Evolutionary conservation across 169 alveolate species (phyloP), one percentile per base, ranked within the genome.

Genomic region (Eimeria necatrix): DNA sequence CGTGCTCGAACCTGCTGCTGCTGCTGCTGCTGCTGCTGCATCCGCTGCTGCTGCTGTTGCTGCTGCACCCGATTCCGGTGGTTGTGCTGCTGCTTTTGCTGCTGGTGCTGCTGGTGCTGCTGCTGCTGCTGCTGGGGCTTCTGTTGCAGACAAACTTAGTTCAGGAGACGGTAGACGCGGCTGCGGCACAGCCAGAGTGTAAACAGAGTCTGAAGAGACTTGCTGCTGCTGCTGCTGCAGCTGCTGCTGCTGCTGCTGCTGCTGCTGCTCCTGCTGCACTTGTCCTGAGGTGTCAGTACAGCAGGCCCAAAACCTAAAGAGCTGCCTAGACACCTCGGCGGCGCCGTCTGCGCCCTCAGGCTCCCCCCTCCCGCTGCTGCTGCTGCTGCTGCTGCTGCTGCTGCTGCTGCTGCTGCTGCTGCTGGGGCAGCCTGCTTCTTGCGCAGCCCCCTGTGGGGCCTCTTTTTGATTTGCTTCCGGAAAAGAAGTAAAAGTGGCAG

Each of bases 331-430:
- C 46, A 52, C 64, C 89, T 80, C 49, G 10, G 89, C 49, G 18
- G 89, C 51, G 22, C 12, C 20, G 71, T n/a, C 89, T 3, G 4
- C 24, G 71, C 71, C 70, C 22, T 48, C 89, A n/a, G 71, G 52
- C 4, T 24, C 71, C 61, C 32, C 53, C 32, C 70, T 5, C 24
- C 10, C 8, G 26, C 32, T 48, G 64, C 49, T 20, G 64, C 71
- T 80, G 89, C 70, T n/a, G 64, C 71, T 80, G 49, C 6, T 10
- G 85, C 32, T 74, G 60, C 85, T 46, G 85, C 85, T 74, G 85
- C 59, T 74, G 85, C 85, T 74, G 85, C 26, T 12, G 12, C 60
- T 74, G 85, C 85, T 74, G 85, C 56, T 74, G 85, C 85, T 41
- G 49, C 80, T 70, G 80, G 41, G 3, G 41, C 41, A 41, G 8